Percentiles rank a stretch among this genome's conserved stretches.
phyloP scores from a whole-genome alignment of 2,329 filamentous ascomycete genomes.

The Xylariaceae sp. region DNA sequence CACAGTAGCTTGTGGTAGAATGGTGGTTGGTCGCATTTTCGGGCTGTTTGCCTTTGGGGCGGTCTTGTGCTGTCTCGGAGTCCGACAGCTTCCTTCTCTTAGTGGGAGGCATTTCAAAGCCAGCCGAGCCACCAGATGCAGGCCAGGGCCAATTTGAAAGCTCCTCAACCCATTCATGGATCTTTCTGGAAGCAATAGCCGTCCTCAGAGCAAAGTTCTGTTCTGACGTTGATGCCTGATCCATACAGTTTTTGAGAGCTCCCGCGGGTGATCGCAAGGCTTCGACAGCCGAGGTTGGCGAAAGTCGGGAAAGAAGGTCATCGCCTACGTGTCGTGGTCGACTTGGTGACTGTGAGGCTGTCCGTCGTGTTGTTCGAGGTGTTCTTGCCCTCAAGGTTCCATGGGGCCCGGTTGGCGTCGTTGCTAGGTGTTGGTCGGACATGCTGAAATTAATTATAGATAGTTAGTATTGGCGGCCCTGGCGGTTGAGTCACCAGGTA shows the following conservation, averaged over 20 bases:
- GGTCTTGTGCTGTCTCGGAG: constrained; percentile 12
- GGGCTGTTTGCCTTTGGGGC: constrained; percentile 14
- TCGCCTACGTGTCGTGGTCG: constrained; percentile 42
- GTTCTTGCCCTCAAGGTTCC: constrained; percentile 36
- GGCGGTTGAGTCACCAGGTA: constrained; percentile 8
- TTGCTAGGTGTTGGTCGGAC: constrained; percentile 30
- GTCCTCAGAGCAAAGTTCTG: constrained; percentile 68
- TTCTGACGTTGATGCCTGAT: constrained; percentile 59
- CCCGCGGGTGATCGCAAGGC: constrained; percentile 53
- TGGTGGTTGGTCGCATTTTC: constrained; percentile 6
- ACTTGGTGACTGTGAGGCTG: constrained; percentile 40
- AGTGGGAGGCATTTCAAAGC: constrained; percentile 47
- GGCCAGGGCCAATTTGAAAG: constrained; percentile 59
- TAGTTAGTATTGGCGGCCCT: constrained; percentile 19
- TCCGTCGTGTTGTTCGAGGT: constrained; percentile 36
- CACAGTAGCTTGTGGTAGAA: constrained; percentile 51
- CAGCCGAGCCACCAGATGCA: constrained; percentile 40
- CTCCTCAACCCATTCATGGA: constrained; percentile 74
- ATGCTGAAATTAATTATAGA: constrained; percentile 15
- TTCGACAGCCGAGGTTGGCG: constrained; percentile 56
- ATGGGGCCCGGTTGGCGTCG: constrained; percentile 31
- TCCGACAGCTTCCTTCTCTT: constrained; percentile 36
- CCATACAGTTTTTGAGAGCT: constrained; percentile 54
- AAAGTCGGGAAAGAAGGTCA: constrained; percentile 58
- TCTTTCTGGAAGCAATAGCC: constrained; percentile 64